Evolutionary conservation across 2,329 filamentous ascomycete species (phyloP), one percentile per base, ranked within the genome.

Genomic region (Penicillium sp.): DNA sequence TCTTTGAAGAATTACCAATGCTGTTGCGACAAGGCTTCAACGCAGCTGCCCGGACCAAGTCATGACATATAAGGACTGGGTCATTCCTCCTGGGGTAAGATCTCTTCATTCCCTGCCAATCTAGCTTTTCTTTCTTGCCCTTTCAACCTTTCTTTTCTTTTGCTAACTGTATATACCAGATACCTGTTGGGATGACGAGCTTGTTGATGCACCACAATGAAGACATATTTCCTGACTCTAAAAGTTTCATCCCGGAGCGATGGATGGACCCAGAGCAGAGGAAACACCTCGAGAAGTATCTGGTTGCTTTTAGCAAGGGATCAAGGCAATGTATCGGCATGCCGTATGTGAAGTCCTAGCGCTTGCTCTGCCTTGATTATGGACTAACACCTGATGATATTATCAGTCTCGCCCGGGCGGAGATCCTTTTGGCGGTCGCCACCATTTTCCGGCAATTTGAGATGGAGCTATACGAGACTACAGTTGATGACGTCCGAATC

Each of bases 251-350:
- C 4, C 71, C 71, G 2, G 70, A 72, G 14, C 59, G 71, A 47
- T 74, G 70, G 66, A 57, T 69, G 12, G 55, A 65, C 36, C 51
- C 60, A 9, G 55, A 61, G 3, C 56, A 64, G 18, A 65, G 68
- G 4, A 58, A 67, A 16, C 60, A 64, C 1, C 57, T 72, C 9
- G 60, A 69, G 19, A 64, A 61, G 22, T 72, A 70, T 44, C 50
- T 74, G 25, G 63, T 74, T 7, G 51, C 66, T 0, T 75, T 75
- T 46, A 64, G 63, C 29, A 67, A 64, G 31, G 75, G 75, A 0
- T 70, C 65, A 3, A 62, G 75, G 18, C 70, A 71, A 59, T 79
- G 76, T 51, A 63, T 75, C 11, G 76, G 76, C 13, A 73, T 74
- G 37, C 73, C 77, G 64, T 66, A 56, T 11, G 53, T 45, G 7